These are phyloP conservation scores for Cardamine chenopodiifolia DNA, from an alignment of 345 rosid genomes.

Conservation along the genomic window DNA sequence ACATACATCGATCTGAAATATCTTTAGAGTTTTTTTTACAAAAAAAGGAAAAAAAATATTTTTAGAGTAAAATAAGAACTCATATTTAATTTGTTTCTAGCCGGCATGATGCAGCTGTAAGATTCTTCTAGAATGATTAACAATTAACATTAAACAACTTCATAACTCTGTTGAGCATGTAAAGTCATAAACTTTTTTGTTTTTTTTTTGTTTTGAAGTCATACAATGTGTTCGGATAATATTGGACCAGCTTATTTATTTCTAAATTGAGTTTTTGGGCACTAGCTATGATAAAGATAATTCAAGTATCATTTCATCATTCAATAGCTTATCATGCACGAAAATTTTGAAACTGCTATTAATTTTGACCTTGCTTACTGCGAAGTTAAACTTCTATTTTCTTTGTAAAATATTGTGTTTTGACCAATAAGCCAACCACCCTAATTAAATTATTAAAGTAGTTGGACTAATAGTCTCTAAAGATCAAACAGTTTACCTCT, in stretches of 20 bases:
- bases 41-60: not conserved
- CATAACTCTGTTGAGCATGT: not conserved
- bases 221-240: not conserved
- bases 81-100: not conserved
- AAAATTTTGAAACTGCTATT: not conserved
- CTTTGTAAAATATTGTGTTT: not conserved
- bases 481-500: not conserved
- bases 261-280: not conserved
- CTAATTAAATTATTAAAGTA: not conserved
- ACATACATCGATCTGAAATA: too few species aligned
- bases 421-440: conserved; percentile 10
- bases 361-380: conserved; percentile 5
- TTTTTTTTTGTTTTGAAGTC: not conserved
- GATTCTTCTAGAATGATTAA: not conserved
- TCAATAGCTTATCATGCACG: conserved; percentile 19
- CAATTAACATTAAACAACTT: not conserved
- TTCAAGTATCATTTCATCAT: conserved; percentile 24
- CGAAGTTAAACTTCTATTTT: conserved; percentile 1
- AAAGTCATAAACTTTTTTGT: not conserved
- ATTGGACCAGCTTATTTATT: not conserved
- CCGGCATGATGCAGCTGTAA: conserved; percentile 14
- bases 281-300: not conserved
- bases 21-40: too few species aligned
- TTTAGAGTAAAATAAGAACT: not conserved
- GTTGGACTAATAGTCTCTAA: conserved; percentile 20